Conservation (phyloP, 2,329 filamentous ascomycete genomes). For the Pezicula neosporulosa region DNA sequence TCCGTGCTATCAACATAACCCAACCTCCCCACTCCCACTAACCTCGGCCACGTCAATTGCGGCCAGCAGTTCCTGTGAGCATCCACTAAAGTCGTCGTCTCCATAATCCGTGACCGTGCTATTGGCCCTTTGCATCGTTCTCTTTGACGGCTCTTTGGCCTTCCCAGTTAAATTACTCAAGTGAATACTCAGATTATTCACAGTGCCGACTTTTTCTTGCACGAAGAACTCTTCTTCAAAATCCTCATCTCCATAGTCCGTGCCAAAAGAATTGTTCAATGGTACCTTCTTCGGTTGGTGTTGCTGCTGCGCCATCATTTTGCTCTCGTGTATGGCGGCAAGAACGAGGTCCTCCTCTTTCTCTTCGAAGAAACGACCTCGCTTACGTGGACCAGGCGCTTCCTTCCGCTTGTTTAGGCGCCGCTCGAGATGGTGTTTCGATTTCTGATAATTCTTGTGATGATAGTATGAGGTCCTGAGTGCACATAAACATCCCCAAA, state of each 20-base stretch:
- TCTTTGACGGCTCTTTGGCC: neutral
- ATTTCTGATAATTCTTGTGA: constrained; percentile 45
- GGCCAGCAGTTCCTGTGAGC: constrained; percentile 18
- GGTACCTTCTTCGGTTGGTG: neutral
- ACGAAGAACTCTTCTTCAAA: neutral
- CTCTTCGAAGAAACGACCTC: constrained; percentile 21
- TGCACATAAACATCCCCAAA: constrained; percentile 22
- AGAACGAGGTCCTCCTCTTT: constrained; percentile 23
- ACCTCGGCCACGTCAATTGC: neutral
- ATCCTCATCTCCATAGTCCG: neutral
- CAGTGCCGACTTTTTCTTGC: neutral
- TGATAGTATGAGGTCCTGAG: constrained; percentile 43
- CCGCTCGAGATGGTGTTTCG: constrained; percentile 20
- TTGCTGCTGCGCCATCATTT: constrained; percentile 1
- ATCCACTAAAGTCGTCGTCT: constrained; percentile 22
- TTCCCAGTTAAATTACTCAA: too few relatives aligned
- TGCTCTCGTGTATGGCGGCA: constrained; percentile 21
- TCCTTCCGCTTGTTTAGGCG: neutral
- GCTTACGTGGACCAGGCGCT: constrained; percentile 1
- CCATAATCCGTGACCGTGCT: constrained; percentile 25
- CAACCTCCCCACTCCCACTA: neutral
- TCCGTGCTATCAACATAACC: constrained; percentile 6
- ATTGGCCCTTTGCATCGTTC: constrained; percentile 9
- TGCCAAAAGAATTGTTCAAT: neutral
- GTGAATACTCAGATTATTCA: too few relatives aligned